Conservation (phyloP, 2,329 filamentous ascomycete genomes). For the Cylindrodendrum hubeiense region DNA sequence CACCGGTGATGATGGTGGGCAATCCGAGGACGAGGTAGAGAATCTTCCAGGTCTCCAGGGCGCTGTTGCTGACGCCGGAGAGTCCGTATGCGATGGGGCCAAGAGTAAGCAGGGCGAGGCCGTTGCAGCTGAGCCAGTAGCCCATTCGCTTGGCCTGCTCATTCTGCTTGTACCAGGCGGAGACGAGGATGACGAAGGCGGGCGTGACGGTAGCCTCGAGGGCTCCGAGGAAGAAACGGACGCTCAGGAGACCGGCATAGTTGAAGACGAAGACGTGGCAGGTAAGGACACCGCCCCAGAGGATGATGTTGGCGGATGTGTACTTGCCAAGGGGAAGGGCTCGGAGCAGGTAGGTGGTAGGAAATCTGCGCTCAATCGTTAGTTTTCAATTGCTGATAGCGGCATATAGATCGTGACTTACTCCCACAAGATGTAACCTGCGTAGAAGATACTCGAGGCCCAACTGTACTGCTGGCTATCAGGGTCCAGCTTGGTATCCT, state of each 20-base stretch:
- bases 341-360: slow-evolving; percentile 49
- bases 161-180: slow-evolving; percentile 45
- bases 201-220: slow-evolving; percentile 43
- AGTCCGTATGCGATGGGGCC: slow-evolving; percentile 40
- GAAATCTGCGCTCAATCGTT: slow-evolving; percentile 5
- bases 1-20: slow-evolving; percentile 56
- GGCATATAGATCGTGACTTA: neutral
- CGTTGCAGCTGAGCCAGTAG: slow-evolving; percentile 40
- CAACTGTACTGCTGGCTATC: slow-evolving; percentile 26
- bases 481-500: slow-evolving; percentile 34
- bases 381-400: neutral
- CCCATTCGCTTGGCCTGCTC: slow-evolving; percentile 49
- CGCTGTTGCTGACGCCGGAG: slow-evolving; percentile 20
- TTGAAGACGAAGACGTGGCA: slow-evolving; percentile 36
- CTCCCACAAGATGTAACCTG: slow-evolving; percentile 28
- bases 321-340: slow-evolving; percentile 51
- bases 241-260: slow-evolving; percentile 37
- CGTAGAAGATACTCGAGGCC: slow-evolving; percentile 30
- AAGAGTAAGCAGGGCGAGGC: slow-evolving; percentile 32
- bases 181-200: slow-evolving; percentile 41
- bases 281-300: slow-evolving; percentile 54
- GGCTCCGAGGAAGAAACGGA: slow-evolving; percentile 40
- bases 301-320: slow-evolving; percentile 50
- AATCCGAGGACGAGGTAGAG: slow-evolving; percentile 43
- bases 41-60: slow-evolving; percentile 51